These are phyloP conservation scores for Rhizophagus sp. DNA, from an alignment of 192 early-diverging fungal species.

Conservation along the genomic window DNA sequence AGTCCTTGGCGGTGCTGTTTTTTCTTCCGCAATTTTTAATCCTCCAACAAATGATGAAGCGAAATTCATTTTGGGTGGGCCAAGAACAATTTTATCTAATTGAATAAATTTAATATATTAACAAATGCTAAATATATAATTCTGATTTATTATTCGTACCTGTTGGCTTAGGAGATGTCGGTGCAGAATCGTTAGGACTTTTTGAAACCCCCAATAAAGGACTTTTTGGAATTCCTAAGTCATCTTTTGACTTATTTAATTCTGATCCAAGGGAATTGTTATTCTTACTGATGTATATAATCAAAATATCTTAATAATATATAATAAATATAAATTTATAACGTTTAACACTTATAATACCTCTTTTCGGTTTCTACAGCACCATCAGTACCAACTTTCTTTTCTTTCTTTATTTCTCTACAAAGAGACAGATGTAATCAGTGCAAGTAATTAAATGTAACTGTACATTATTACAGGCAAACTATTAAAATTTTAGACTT, in stretches of 20 bases:
- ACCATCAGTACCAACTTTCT: not conserved
- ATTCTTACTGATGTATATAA: conserved; percentile 1
- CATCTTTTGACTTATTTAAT: conserved; percentile 28
- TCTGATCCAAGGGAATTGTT: not conserved
- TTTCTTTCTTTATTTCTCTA: conserved; percentile 15
- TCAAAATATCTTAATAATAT: not conserved
- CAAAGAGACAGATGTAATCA: not conserved
- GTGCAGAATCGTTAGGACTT: conserved; percentile 9
- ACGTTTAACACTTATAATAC: not conserved
- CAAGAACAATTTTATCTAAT: conserved; percentile 52
- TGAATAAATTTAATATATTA: not conserved
- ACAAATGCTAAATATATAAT: not conserved
- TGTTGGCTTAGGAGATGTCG: conserved; percentile 17
- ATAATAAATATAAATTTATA: not conserved
- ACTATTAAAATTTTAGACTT: not conserved
- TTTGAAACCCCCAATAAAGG: conserved; percentile 17
- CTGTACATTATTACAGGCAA: not conserved
- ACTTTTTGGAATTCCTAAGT: conserved; percentile 28
- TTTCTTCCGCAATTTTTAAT: conserved; percentile 47
- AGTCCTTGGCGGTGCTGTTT: conserved; percentile 17
- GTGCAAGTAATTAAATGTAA: not conserved
- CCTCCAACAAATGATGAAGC: conserved; percentile 53
- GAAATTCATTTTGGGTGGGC: conserved; percentile 59
- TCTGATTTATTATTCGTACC: conserved; percentile 9
- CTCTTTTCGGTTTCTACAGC: conserved; percentile 17